phyloP scores from a whole-genome alignment of 148 eudicot species.

The Fagopyrum tataricum region DNA sequence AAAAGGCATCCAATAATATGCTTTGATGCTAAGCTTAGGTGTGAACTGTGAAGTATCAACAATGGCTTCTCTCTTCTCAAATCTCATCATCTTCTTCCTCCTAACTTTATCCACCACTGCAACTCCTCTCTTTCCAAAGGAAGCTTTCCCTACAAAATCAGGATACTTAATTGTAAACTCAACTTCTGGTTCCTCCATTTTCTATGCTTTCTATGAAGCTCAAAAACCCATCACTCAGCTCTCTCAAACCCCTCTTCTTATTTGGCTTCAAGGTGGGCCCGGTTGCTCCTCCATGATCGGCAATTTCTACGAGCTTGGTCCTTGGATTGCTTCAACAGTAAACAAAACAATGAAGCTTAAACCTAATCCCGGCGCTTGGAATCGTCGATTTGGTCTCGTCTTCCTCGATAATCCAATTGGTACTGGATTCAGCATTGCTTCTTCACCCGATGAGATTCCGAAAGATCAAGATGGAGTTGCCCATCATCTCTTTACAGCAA shows the following conservation, averaged over 20 bases:
- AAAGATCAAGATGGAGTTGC: constrained; percentile 54
- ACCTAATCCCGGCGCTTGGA: constrained; percentile 55
- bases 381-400: constrained; percentile 48
- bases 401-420: constrained; percentile 88
- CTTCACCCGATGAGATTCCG: constrained; percentile 51
- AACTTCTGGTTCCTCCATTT: constrained; percentile 60
- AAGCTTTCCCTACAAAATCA: constrained; percentile 62
- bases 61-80: constrained; percentile 12
- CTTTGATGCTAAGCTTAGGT: background rate
- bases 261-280: constrained; percentile 95
- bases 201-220: constrained; percentile 78
- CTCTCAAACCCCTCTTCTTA: constrained; percentile 53
- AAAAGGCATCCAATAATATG: background rate
- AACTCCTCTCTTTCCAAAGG: constrained; percentile 29
- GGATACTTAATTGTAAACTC: constrained; percentile 61
- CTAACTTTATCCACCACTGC: constrained; percentile 18
- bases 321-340: constrained; percentile 34
- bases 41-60: background rate
- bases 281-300: constrained; percentile 88
- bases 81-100: constrained; percentile 15
- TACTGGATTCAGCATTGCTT: constrained; percentile 71
- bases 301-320: constrained; percentile 75
- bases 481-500: constrained; percentile 53
- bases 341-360: constrained; percentile 28
- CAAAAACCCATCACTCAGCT: constrained; percentile 28